Evolutionary conservation across 1,284 basidiomycete species (phyloP).

Genomic region (Xerocomus nothofagi): DNA sequence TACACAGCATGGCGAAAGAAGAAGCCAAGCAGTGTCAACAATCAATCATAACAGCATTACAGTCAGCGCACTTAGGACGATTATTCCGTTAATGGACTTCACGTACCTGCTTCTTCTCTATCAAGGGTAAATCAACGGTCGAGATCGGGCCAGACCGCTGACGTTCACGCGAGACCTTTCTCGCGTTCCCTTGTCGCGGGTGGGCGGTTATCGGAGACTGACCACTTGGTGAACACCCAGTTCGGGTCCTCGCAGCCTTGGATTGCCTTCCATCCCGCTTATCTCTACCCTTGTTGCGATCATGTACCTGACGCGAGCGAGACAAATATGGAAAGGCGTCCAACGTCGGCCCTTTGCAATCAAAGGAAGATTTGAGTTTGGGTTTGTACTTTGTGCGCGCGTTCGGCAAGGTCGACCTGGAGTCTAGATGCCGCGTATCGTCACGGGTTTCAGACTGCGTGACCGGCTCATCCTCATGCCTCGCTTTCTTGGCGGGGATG

Average conservation of each 20-base stretch:
- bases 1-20: slow-evolving; percentile 15
- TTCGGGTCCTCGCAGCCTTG: not conserved
- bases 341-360: slow-evolving; percentile 20
- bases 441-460: slow-evolving; percentile 12
- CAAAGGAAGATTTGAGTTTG: slow-evolving; percentile 9
- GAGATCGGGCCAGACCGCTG: slow-evolving; percentile 18
- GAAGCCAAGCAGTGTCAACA: slow-evolving; percentile 6
- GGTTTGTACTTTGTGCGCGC: slow-evolving; percentile 34
- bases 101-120: slow-evolving; percentile 33
- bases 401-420: slow-evolving; percentile 19
- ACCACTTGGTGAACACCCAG: not conserved
- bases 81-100: slow-evolving; percentile 27
- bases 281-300: slow-evolving; percentile 11
- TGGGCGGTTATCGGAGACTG: slow-evolving; percentile 6
- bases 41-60: slow-evolving; percentile 13
- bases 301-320: slow-evolving; percentile 11
- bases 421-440: slow-evolving; percentile 1
- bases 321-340: slow-evolving; percentile 24
- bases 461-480: slow-evolving; percentile 4
- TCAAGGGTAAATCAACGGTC: slow-evolving; percentile 27
- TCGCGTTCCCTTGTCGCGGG: slow-evolving; percentile 3
- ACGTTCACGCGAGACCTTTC: not conserved
- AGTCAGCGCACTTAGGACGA: slow-evolving; percentile 25
- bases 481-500: not conserved
- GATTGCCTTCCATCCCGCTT: slow-evolving; percentile 6